Evolutionary conservation across 495 filamentous ascomycete species (phyloP), one percentile per base, ranked within the genome.

Genomic region (Astrothelium subdiscretum): DNA sequence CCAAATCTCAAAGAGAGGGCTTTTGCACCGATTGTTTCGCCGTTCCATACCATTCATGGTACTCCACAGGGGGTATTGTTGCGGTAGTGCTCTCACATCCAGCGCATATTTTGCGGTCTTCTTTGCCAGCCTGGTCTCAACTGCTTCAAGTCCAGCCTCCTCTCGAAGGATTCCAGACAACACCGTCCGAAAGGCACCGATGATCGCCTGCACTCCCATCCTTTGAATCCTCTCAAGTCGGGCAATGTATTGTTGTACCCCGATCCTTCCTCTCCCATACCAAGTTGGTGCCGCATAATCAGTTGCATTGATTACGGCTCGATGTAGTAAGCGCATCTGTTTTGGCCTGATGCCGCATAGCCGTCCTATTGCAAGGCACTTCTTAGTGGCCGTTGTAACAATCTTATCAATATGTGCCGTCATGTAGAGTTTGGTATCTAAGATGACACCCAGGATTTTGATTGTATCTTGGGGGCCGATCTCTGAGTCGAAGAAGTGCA

Each of bases 131-230:
- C 35, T 38, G 35, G 35, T 38, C 35, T 38, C 35, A 15, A 38
- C 35, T 15, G 35, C 35, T 15, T 38, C 35, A 38, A 38, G 35
- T 38, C 35, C 35, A 38, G 35, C 35, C 35, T 38, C 35, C 35
- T 38, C 35, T 38, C 15, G 35, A 38, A 38, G 35, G 35, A 38
- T 15, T 38, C 35, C 35, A 38, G 35, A 38, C 35, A 15, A 38
- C 32, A 60, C 59, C n/a, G 59, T 60, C n/a, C 59, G 59, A 31
- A 60, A 60, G 35, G 59, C 59, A n/a, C 59, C 59, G n/a, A 35
- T 60, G 20, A 60, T 44, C 20, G 59, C 35, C 32, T 60, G 59
- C n/a, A 32, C 59, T 22, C n/a, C 59, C 31, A 43, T 44, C 40
- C 59, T 4, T 44, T 60, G 59, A 38, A 38, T 38, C 35, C 35